Evolutionary conservation across 176 grass and related monocot genomes (phyloP).

Genomic region (Alloteropsis semialata): DNA sequence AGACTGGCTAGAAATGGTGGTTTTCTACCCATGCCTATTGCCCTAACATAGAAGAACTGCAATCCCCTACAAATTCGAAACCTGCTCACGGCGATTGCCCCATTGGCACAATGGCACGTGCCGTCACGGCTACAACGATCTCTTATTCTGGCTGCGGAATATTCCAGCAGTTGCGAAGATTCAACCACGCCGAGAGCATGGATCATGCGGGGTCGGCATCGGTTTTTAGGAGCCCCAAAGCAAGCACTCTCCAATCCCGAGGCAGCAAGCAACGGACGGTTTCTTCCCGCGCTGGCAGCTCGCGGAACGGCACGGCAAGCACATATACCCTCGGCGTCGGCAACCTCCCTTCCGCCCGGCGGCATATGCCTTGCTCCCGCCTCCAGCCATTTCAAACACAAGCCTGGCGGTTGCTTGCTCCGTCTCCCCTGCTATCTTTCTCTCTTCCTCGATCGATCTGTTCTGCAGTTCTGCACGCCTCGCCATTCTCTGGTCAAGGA

Average conservation of each 20-base stretch:
- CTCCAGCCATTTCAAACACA: conserved; percentile 13
- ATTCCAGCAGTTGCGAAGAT: background rate
- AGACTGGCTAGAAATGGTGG: no score
- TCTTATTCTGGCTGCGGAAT: conserved; percentile 5
- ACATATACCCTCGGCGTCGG: background rate
- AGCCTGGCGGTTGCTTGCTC: background rate
- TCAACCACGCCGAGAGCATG: conserved; percentile 14
- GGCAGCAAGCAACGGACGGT: conserved; percentile 25
- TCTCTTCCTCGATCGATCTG: background rate
- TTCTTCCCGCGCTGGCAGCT: conserved; percentile 21
- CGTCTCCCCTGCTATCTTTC: background rate
- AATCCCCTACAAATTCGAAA: background rate
- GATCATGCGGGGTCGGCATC: background rate
- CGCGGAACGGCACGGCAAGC: background rate
- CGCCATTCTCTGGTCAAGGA: background rate
- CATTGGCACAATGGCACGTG: background rate
- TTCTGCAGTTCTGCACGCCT: background rate
- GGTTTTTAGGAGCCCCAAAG: conserved; percentile 9
- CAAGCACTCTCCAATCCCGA: conserved; percentile 15
- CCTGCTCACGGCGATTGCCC: no score
- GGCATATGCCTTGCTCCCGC: background rate
- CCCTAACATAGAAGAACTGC: no score
- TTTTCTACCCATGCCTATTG: no score
- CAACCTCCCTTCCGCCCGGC: background rate
- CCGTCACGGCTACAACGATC: background rate